These are phyloP conservation scores for Penicillium sp. DNA, from an alignment of 2,329 filamentous ascomycete species.

Conservation along the genomic window DNA sequence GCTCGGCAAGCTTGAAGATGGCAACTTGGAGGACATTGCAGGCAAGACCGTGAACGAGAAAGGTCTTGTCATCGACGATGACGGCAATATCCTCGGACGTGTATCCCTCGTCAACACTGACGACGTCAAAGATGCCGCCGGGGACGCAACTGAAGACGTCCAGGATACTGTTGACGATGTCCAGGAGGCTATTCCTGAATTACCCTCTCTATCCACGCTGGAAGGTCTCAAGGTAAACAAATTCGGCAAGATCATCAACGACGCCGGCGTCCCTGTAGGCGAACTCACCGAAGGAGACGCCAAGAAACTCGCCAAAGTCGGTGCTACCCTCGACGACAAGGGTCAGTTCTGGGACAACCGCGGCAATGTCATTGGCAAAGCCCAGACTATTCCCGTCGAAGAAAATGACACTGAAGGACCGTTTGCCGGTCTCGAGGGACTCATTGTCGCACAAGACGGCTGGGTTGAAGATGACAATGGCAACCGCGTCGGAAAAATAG, in stretches of 20 bases:
- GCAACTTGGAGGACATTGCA: conserved; percentile 5
- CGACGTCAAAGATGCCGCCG: conserved; percentile 17
- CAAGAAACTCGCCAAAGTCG: conserved; percentile 53
- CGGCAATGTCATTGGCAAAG: conserved; percentile 60
- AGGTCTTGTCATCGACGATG: conserved; percentile 13
- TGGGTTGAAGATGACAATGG: conserved; percentile 48
- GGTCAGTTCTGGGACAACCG: conserved; percentile 63
- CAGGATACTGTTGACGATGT: conserved; percentile 24
- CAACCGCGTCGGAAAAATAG: conserved; percentile 47
- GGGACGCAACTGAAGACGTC: conserved; percentile 23
- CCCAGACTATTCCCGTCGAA: conserved; percentile 43
- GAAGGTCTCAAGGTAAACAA: conserved; percentile 43
- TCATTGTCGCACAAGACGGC: conserved; percentile 46
- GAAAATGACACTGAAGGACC: conserved; percentile 38
- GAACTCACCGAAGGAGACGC: conserved; percentile 60
- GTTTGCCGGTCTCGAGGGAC: conserved; percentile 45
- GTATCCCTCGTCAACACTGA: conserved; percentile 25
- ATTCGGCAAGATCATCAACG: conserved; percentile 41
- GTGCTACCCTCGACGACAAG: conserved; percentile 49
- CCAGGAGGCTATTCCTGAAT: conserved; percentile 14
- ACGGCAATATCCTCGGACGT: conserved; percentile 19
- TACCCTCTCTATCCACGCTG: conserved; percentile 33
- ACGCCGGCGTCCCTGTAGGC: conserved; percentile 49
- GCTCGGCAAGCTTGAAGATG: conserved; percentile 8
- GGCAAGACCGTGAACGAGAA: conserved; percentile 13